phyloP scores from a whole-genome alignment of 1,284 basidiomycete genomes.

The Singerocomus inundabilis region DNA sequence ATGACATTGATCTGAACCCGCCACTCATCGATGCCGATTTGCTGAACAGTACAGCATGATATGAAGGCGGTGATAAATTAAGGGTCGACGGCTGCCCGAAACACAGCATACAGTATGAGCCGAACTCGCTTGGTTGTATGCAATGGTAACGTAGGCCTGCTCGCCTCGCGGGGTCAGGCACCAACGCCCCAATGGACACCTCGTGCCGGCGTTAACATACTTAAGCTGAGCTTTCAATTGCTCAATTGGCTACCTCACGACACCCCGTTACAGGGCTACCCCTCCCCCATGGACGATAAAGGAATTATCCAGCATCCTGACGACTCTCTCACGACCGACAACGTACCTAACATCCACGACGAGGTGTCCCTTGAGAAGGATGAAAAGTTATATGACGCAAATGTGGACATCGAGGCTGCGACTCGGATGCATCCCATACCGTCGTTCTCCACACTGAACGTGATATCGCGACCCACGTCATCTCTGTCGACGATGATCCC shows the following conservation, averaged over 20 bases:
- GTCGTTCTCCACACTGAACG: constrained; percentile 45
- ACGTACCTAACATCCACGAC: constrained; percentile 20
- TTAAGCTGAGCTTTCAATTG: constrained; percentile 4
- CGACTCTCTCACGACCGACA: constrained; percentile 6
- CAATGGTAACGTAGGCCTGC: too few relatives aligned
- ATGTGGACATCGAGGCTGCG: constrained; percentile 35
- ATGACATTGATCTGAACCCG: too few relatives aligned
- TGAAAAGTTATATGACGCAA: constrained; percentile 17
- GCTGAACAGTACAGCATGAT: too few relatives aligned
- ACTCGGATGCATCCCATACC: constrained; percentile 17
- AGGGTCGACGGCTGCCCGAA: too few relatives aligned
- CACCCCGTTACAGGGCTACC: neutral
- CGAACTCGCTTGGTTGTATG: too few relatives aligned
- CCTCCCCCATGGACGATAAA: constrained; percentile 7
- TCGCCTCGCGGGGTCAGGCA: too few relatives aligned
- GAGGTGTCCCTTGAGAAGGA: constrained; percentile 31
- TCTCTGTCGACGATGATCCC: constrained; percentile 55
- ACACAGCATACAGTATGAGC: too few relatives aligned
- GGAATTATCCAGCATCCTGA: neutral
- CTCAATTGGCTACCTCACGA: neutral
- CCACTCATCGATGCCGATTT: too few relatives aligned
- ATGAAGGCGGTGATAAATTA: too few relatives aligned
- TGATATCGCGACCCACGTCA: constrained; percentile 52
- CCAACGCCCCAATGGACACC: too few relatives aligned
- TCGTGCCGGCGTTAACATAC: too few relatives aligned